Conservation (phyloP, 1,139 yeast species). For the Kodamaea derodonti region DNA sequence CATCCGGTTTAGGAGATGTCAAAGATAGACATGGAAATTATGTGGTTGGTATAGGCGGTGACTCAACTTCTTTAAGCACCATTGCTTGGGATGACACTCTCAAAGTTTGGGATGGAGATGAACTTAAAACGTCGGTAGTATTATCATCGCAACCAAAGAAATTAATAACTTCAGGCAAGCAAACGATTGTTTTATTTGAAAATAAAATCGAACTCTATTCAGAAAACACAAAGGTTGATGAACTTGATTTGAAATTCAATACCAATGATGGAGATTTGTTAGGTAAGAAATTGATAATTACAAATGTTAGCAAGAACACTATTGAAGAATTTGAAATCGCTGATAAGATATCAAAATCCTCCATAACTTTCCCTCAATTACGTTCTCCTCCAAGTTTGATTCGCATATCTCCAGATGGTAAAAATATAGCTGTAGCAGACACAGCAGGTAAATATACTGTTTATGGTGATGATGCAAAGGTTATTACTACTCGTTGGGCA, state of each 20-base stretch:
- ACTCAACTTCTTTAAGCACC: constrained; percentile 26
- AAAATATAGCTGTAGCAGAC: constrained; percentile 80
- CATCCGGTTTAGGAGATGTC: not conserved
- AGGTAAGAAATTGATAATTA: constrained; percentile 42
- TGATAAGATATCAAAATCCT: constrained; percentile 10
- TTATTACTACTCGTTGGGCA: constrained; percentile 90
- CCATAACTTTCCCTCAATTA: constrained; percentile 37
- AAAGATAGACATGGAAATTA: constrained; percentile 48
- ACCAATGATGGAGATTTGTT: constrained; percentile 36
- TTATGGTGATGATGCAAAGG: constrained; percentile 52
- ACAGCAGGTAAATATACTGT: constrained; percentile 76
- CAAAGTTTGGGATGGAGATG: constrained; percentile 37
- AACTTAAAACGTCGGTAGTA: constrained; percentile 21
- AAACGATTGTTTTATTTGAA: constrained; percentile 47
- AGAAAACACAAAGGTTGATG: constrained; percentile 19
- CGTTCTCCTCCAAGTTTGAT: constrained; percentile 62
- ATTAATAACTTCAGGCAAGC: constrained; percentile 28
- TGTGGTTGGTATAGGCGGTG: constrained; percentile 37
- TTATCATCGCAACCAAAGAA: constrained; percentile 66
- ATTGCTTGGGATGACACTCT: constrained; percentile 91
- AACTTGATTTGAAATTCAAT: constrained; percentile 28
- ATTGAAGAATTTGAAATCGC: constrained; percentile 26
- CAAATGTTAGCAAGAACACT: constrained; percentile 43
- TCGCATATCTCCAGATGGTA: constrained; percentile 68
- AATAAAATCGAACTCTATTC: constrained; percentile 33